Base-by-base conservation (phyloP, 2,329 filamentous ascomycete genomes). In the Cercospora zeae-maydis region DNA sequence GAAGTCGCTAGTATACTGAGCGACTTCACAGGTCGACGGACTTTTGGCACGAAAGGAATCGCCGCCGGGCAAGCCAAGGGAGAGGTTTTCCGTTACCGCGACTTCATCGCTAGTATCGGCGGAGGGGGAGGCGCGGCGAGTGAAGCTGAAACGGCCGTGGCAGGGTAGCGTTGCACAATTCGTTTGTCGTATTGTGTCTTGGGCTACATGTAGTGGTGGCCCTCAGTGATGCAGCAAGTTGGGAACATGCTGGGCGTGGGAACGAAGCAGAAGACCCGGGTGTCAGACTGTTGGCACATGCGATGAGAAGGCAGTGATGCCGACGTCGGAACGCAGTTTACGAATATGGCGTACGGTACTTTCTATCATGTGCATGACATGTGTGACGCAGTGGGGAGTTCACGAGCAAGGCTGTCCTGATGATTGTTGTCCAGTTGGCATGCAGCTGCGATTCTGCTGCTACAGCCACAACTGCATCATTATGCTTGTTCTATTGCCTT, bases 51-150 rank as follows among this genome's bases (percentile, higher is more conserved):
- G 1, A 91, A 88, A 70, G 82, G 74, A 4, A 70, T 77, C 5
- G 77, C 77, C 64, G 75, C 76, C 0, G 71, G 71, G 74, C 80
- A 66, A 77, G 85, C 64, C 66, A 88, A 72, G 77, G 91, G 91
- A 0, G 93, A 98, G 64, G 92, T 98, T 0, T 98, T 99, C 77
- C 86, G 88, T 72, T 99, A 98, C 75, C 87, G 91, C 66, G 95
- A 99, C 63, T 98, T 98, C 78, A 91, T 98, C 66, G 84, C 77
- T 0, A 78, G 70, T 64, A 65, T 81, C 16, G 76, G 74, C 2
- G 79, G 63, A n/a, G 63, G 63, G 13, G 63, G 42, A 27, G 31
- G 39, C 16, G 52, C 19, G 8, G 37, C 52, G 57, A 52, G 45
- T 39, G 57, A 59, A 19, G 47, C 59, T 56, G 67, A 67, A 37